Percentiles rank a stretch among this genome's conserved stretches.
Evolutionary conservation across 139 green algal species (phyloP).

Genomic region (Haematococcus lacustris): DNA sequence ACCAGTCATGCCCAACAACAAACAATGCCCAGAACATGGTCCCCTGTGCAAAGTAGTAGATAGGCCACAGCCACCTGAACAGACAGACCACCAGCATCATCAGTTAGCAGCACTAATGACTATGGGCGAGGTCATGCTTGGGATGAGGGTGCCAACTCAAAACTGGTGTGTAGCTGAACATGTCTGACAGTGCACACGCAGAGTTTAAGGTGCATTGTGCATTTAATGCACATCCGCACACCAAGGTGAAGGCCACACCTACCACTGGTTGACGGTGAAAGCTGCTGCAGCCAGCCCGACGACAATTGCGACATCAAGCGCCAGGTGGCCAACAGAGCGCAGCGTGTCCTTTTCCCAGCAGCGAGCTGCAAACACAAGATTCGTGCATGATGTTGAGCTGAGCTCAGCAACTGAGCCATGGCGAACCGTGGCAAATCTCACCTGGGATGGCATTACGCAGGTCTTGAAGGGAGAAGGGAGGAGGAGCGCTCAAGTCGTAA

Average conservation of each 20-base stretch:
- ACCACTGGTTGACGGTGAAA: slow-evolving; percentile 17
- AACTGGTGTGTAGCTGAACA: too few species aligned
- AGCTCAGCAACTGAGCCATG: too few species aligned
- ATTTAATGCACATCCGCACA: too few species aligned
- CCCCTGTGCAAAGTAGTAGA: slow-evolving; percentile 92
- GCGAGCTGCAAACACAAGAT: not conserved
- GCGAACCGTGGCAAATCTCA: not conserved
- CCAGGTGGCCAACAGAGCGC: slow-evolving; percentile 64
- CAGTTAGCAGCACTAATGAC: slow-evolving; percentile 62
- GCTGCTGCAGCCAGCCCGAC: slow-evolving; percentile 38
- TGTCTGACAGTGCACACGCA: too few species aligned
- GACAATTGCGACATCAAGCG: slow-evolving; percentile 79
- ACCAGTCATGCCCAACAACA: slow-evolving; percentile 94
- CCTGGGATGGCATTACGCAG: slow-evolving; percentile 74
- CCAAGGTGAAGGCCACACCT: slow-evolving; percentile 90
- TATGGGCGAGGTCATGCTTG: too few species aligned
- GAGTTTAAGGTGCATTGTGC: too few species aligned
- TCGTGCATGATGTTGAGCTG: not conserved
- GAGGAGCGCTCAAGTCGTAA: slow-evolving; percentile 50
- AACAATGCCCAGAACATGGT: slow-evolving; percentile 99
- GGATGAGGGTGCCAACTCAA: too few species aligned
- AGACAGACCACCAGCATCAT: slow-evolving; percentile 78
- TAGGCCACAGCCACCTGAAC: slow-evolving; percentile 77
- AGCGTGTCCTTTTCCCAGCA: slow-evolving; percentile 71
- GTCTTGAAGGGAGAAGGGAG: slow-evolving; percentile 79